Conservation (phyloP, 352 stramenopile species). For the Thraustochytrium striatum region DNA sequence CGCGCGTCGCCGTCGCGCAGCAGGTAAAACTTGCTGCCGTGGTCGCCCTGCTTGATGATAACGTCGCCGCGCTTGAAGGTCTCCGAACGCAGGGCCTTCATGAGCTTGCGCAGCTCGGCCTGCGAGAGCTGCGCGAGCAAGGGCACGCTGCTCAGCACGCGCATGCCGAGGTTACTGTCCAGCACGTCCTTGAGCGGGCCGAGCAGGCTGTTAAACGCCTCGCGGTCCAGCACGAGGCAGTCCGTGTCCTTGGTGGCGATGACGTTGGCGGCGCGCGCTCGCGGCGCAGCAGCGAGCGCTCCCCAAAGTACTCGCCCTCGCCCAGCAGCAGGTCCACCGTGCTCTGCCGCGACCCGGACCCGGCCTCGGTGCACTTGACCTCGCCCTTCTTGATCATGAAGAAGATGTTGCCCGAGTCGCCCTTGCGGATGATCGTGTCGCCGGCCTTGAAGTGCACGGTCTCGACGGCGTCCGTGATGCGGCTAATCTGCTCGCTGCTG, state of each 20-base stretch:
- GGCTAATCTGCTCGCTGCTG: conserved; percentile 75
- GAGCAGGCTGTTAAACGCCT: conserved; percentile 90
- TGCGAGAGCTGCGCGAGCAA: conserved; percentile 78
- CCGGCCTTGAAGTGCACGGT: conserved; percentile 75
- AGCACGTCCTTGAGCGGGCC: conserved; percentile 83
- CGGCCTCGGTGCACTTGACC: conserved; percentile 56
- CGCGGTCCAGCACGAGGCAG: conserved; percentile 74
- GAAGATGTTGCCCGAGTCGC: conserved; percentile 89
- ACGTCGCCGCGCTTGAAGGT: conserved; percentile 64
- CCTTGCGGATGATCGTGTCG: conserved; percentile 87
- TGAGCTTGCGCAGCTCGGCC: conserved; percentile 76
- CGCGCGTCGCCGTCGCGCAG: conserved; percentile 84
- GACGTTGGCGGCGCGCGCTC: conserved; percentile 52
- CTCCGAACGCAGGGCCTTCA: conserved; percentile 65
- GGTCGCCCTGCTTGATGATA: conserved; percentile 89
- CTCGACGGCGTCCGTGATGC: conserved; percentile 73
- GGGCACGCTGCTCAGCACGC: conserved; percentile 81
- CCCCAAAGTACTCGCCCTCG: conserved; percentile 57
- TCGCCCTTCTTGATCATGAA: conserved; percentile 93
- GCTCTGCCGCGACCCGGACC: conserved; percentile 24
- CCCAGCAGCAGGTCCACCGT: conserved; percentile 60
- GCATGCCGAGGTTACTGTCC: conserved; percentile 84
- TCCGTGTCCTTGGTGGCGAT: conserved; percentile 51
- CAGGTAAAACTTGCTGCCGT: conserved; percentile 96
- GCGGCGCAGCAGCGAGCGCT: conserved; percentile 50